Evolutionary conservation across 345 rosid species (phyloP).

Genomic region (Melaleuca alternifolia): DNA sequence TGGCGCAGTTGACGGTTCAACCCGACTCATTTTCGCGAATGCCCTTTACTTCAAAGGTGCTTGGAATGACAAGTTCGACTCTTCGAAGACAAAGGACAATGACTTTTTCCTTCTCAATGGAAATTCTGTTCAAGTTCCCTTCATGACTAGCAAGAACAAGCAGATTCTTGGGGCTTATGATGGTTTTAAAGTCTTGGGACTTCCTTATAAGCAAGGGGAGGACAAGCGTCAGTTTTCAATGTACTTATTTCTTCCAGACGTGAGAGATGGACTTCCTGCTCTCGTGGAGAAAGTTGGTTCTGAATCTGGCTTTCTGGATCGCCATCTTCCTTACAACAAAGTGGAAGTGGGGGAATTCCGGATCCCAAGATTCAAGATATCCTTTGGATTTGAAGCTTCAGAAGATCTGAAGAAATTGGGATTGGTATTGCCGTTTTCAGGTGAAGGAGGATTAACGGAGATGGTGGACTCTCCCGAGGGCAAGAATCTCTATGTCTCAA

Average conservation of each 20-base stretch:
- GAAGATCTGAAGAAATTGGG: conserved; percentile 4
- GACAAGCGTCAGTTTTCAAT: conserved; percentile 60
- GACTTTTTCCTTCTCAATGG: conserved; percentile 64
- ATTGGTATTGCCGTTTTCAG: not conserved
- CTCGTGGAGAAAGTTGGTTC: conserved; percentile 5
- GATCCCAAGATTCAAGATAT: conserved; percentile 7
- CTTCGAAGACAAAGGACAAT: conserved; percentile 31
- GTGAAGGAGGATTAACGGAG: conserved; percentile 3
- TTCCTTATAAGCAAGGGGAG: conserved; percentile 63
- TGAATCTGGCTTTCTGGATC: conserved; percentile 2
- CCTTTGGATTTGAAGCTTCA: conserved; percentile 5
- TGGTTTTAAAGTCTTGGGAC: conserved; percentile 63
- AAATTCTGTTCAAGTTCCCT: conserved; percentile 36
- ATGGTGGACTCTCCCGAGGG: conserved; percentile 4
- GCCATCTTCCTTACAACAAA: conserved; percentile 2
- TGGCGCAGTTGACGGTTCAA: conserved; percentile 40
- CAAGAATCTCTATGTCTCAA: not conserved
- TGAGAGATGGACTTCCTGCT: conserved; percentile 3
- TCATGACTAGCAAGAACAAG: conserved; percentile 69
- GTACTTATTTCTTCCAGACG: conserved; percentile 68
- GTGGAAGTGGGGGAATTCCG: conserved; percentile 3
- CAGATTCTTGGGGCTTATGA: conserved; percentile 36
- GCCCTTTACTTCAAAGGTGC: conserved; percentile 80
- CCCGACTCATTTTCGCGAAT: conserved; percentile 58
- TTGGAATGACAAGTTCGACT: conserved; percentile 64